A percentile compares a stretch with the other conserved stretches of the same genome.
phyloP scores from a whole-genome alignment of 1,284 basidiomycete species.

The Ceratobasidium sp. region DNA sequence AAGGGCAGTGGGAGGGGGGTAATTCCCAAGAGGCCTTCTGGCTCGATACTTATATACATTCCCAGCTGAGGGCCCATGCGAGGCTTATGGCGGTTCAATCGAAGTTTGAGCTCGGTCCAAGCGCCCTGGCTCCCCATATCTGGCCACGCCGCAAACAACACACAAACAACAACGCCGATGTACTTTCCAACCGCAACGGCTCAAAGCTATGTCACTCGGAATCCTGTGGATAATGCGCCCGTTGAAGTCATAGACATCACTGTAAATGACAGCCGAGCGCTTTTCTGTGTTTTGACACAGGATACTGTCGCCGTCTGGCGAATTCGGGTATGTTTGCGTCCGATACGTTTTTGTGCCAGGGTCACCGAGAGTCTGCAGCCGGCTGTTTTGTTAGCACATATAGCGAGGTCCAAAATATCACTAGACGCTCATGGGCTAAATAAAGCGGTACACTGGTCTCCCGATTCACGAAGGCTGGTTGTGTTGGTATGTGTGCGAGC shows the following conservation, averaged over 20 bases:
- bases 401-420: slow-evolving; percentile 77
- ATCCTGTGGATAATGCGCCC: slow-evolving; percentile 51
- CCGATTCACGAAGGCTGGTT: slow-evolving; percentile 77
- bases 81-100: slow-evolving; percentile 14
- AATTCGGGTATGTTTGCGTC: slow-evolving; percentile 69
- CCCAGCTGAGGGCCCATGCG: slow-evolving; percentile 12
- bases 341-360: background rate
- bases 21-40: background rate
- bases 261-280: slow-evolving; percentile 73
- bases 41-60: slow-evolving; percentile 12
- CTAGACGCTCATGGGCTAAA: slow-evolving; percentile 85
- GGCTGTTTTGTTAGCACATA: slow-evolving; percentile 74
- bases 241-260: slow-evolving; percentile 67
- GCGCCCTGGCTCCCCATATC: background rate
- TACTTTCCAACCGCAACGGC: slow-evolving; percentile 84
- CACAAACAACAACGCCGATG: slow-evolving; percentile 56
- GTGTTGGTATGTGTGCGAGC: slow-evolving; percentile 66
- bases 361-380: slow-evolving; percentile 60
- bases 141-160: background rate
- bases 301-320: slow-evolving; percentile 79
- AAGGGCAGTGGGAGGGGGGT: background rate
- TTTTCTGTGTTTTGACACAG: slow-evolving; percentile 78
- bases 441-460: slow-evolving; percentile 74
- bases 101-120: slow-evolving; percentile 23
- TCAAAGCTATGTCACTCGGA: slow-evolving; percentile 65